These are phyloP conservation scores for Oxytropis ochrocephala DNA, from an alignment of 306 rosid genomes.

Conservation along the genomic window DNA sequence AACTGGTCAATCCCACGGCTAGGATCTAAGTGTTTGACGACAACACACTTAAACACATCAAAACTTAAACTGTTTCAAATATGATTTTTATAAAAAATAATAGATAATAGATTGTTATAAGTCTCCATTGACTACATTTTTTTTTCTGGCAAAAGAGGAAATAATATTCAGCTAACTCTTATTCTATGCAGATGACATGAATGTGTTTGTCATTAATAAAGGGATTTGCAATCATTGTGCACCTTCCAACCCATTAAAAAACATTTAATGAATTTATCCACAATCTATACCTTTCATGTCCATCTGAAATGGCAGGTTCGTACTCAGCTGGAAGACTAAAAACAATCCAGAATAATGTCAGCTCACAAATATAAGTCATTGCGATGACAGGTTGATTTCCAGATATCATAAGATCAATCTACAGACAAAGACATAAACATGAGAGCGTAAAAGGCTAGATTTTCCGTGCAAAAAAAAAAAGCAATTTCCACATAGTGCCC, in stretches of 20 bases:
- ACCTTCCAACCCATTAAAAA: not conserved
- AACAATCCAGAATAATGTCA: conserved; percentile 67
- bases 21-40: no score
- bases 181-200: not conserved
- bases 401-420: conserved; percentile 82
- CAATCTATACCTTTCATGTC: conserved; percentile 60
- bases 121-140: not conserved
- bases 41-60: not conserved
- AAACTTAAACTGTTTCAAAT: not conserved
- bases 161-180: not conserved
- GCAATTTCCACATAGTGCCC: not conserved
- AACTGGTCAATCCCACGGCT: no score
- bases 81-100: conserved; percentile 7
- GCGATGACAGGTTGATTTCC: conserved; percentile 87
- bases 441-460: not conserved
- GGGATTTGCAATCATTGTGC: conserved; percentile 9
- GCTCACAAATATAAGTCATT: conserved; percentile 58
- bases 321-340: conserved; percentile 59
- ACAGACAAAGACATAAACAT: not conserved
- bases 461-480: not conserved
- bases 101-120: not conserved
- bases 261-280: not conserved
- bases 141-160: not conserved
- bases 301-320: conserved; percentile 56
- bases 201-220: not conserved